Evolutionary conservation across 495 filamentous ascomycete species (phyloP).

Genomic region (Corynascus novoguineensis): DNA sequence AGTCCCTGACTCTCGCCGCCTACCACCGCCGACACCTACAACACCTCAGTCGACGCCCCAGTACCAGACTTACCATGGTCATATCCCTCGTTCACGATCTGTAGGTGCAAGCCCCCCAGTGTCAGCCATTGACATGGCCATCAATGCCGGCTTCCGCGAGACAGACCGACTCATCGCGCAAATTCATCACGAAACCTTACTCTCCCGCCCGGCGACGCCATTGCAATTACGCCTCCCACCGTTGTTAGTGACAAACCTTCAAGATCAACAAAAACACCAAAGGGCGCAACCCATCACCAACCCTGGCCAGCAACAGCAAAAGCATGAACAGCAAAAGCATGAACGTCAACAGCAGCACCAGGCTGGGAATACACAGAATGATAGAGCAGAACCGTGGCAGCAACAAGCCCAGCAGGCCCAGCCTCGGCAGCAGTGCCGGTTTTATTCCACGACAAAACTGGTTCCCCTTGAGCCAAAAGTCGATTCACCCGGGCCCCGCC

Average conservation of each 20-base stretch:
- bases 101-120: background rate
- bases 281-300: too few relatives aligned
- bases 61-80: background rate
- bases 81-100: background rate
- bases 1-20: background rate
- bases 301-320: background rate
- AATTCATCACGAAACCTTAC: constrained; percentile 1
- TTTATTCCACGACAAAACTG: constrained; percentile 5
- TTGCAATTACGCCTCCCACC: constrained; percentile 10
- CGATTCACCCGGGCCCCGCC: constrained; percentile 18
- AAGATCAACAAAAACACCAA: too few relatives aligned
- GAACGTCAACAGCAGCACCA: background rate
- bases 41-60: background rate
- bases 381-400: background rate
- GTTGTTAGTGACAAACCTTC: background rate
- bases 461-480: constrained; percentile 23
- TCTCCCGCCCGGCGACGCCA: constrained; percentile 4
- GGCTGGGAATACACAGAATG: background rate
- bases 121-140: background rate
- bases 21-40: background rate
- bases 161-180: constrained; percentile 23
- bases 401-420: background rate
- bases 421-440: background rate
- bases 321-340: background rate
- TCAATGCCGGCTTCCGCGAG: constrained; percentile 19